A percentile compares a stretch with the other conserved stretches of the same genome.
phyloP scores from a whole-genome alignment of 345 rosid genomes.

The Angophora floribunda region DNA sequence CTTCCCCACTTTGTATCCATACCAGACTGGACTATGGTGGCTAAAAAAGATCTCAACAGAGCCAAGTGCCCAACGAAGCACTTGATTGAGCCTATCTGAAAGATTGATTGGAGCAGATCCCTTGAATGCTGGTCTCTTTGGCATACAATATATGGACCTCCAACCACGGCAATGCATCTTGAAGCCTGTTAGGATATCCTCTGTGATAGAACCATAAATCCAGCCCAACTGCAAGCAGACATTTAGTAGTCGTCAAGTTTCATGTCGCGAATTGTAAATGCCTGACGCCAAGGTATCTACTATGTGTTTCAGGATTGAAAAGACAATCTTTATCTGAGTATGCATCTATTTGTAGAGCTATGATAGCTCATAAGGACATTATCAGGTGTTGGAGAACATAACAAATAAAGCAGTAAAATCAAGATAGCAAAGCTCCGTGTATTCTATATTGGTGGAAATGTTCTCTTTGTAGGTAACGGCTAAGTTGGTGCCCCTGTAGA shows the following conservation, averaged over 20 bases:
- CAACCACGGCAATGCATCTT: conserved; percentile 99
- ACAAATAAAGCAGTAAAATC: background rate
- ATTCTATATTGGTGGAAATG: background rate
- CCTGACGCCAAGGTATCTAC: background rate
- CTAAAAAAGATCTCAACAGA: conserved; percentile 99
- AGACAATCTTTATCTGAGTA: background rate
- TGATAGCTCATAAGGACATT: background rate
- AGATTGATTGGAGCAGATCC: conserved; percentile 97
- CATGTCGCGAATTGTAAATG: background rate
- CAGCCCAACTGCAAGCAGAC: conserved; percentile 61
- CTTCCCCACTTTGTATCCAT: conserved; percentile 86
- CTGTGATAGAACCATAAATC: conserved; percentile 98
- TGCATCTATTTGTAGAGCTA: background rate
- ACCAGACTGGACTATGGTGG: conserved; percentile 83
- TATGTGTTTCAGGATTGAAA: background rate
- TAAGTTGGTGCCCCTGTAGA: background rate
- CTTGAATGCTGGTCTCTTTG: conserved; percentile 79
- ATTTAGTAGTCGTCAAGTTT: background rate
- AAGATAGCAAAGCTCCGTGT: background rate
- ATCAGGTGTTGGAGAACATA: background rate
- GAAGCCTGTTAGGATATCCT: conserved; percentile 94
- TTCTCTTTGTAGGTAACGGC: background rate
- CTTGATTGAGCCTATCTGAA: conserved; percentile 97
- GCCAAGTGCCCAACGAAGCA: conserved; percentile 97
- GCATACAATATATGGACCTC: conserved; percentile 98